These are phyloP conservation scores for Cephaloascus albidus DNA, from an alignment of 805 yeast species.

Conservation along the genomic window DNA sequence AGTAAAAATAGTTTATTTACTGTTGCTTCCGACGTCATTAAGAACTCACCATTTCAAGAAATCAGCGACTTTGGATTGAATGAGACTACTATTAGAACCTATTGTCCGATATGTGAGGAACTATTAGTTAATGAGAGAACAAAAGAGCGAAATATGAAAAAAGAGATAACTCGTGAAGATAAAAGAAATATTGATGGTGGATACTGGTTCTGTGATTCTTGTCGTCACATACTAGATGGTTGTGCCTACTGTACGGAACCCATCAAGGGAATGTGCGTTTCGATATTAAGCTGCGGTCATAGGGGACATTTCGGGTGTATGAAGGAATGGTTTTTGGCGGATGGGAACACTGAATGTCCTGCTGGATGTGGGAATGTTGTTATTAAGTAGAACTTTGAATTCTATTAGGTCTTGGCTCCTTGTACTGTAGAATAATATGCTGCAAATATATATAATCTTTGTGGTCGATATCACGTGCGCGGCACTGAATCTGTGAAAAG, in stretches of 20 bases:
- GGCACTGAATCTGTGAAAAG: no score
- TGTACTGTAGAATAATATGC: no score
- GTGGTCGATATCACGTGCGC: no score
- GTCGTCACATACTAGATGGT: conserved; percentile 49
- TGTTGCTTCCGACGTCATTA: conserved; percentile 47
- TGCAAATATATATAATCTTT: no score
- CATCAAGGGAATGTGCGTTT: conserved; percentile 59
- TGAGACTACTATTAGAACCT: conserved; percentile 37
- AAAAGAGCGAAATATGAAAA: conserved; percentile 24
- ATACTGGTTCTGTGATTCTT: conserved; percentile 78
- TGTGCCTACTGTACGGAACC: conserved; percentile 77
- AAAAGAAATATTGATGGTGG: conserved; percentile 37
- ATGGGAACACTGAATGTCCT: conserved; percentile 66
- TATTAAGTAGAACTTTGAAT: no score
- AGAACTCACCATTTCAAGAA: conserved; percentile 26
- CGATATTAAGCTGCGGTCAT: conserved; percentile 71
- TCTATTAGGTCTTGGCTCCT: no score
- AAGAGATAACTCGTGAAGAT: neutral
- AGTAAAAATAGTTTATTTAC: conserved; percentile 41
- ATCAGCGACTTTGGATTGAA: conserved; percentile 25
- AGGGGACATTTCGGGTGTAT: conserved; percentile 78
- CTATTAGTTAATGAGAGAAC: conserved; percentile 51
- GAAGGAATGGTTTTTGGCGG: conserved; percentile 64
- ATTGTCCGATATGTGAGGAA: conserved; percentile 52
- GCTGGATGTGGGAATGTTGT: conserved; percentile 49